Evolutionary conservation across 2,329 filamentous ascomycete species (phyloP).

Genomic region (Xylaria multiplex): DNA sequence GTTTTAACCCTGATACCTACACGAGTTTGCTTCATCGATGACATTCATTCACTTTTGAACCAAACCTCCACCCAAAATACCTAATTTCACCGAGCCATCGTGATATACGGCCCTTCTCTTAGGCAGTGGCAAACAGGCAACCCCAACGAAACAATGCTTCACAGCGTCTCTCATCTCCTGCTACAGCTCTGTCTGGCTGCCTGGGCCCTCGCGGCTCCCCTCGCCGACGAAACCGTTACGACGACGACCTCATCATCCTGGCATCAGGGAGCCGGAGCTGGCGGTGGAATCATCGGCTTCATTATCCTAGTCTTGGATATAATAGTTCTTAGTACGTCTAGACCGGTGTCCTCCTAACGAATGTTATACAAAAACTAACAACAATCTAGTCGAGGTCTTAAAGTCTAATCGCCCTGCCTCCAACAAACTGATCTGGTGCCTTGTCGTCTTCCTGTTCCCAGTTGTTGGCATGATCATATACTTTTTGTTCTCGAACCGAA

Average conservation of each 20-base stretch:
- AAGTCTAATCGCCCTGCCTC: conserved; percentile 68
- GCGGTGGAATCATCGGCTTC: conserved; percentile 70
- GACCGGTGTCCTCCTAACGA: neutral
- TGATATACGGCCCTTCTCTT: neutral
- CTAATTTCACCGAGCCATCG: neutral
- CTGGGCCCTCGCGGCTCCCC: conserved; percentile 60
- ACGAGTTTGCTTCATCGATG: neutral
- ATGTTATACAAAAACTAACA: conserved; percentile 19
- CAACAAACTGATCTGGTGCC: conserved; percentile 70
- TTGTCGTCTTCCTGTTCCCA: conserved; percentile 73
- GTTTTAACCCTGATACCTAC: neutral
- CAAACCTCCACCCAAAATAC: neutral
- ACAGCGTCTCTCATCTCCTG: conserved; percentile 54
- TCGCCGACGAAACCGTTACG: conserved; percentile 52
- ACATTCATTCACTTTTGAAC: neutral
- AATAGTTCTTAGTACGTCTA: conserved; percentile 67
- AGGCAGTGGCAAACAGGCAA: neutral
- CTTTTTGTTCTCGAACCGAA: conserved; percentile 71
- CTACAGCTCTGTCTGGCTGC: conserved; percentile 64
- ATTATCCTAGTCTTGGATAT: conserved; percentile 71
- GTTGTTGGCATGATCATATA: conserved; percentile 70
- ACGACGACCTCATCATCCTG: conserved; percentile 56
- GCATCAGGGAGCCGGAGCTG: conserved; percentile 69
- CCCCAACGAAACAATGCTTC: conserved; percentile 43
- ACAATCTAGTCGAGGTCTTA: conserved; percentile 66